Evolutionary conservation across 1,284 basidiomycete species (phyloP), one percentile per base, ranked within the genome.

Genomic region (Sutorius eximius): DNA sequence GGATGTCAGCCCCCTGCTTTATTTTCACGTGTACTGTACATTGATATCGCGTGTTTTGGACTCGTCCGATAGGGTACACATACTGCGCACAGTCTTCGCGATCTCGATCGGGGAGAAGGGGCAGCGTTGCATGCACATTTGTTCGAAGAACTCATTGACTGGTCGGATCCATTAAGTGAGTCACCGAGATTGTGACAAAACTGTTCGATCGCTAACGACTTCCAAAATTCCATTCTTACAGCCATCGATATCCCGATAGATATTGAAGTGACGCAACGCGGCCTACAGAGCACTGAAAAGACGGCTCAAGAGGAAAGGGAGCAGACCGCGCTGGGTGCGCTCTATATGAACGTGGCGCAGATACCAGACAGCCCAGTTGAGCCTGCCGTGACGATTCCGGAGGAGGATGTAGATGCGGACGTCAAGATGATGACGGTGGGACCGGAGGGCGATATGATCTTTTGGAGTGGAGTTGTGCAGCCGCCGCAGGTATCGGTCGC

Each of bases 141-240:
- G 60, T 91, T 92, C 72, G 89, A 91, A 74, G 90, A 92, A 73
- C 78, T 82, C 55, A 76, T 90, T 63, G 90, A 92, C 76, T 92
- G 89, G 89, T 77, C 75, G 64, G 89, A 92, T 65, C 89, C 88
- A 59, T 69, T 79, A 63, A 75, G 89, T 92, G 79, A 82, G 68
- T 70, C 45, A 2, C 49, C 53, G 52, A 37, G 51, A 56, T 59
- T 38, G 45, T 58, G 37, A 59, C 38, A 38, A 18, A 38, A 36
- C 42, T 32, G 44, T 51, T 57, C 59, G 59, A 68, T 59, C 55
- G 44, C 62, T 64, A 56, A 64, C 49, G 46, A 33, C 11, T 2
- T 6, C n/a, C 10, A 7, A 49, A 44, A 45, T 7, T 3, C 12
- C 27, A 12, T 59, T 60, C 56, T 45, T 64, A 51, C 66, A 90